phyloP scores from a whole-genome alignment of 768 basidiomycete species.

The Amanita rubescens region DNA sequence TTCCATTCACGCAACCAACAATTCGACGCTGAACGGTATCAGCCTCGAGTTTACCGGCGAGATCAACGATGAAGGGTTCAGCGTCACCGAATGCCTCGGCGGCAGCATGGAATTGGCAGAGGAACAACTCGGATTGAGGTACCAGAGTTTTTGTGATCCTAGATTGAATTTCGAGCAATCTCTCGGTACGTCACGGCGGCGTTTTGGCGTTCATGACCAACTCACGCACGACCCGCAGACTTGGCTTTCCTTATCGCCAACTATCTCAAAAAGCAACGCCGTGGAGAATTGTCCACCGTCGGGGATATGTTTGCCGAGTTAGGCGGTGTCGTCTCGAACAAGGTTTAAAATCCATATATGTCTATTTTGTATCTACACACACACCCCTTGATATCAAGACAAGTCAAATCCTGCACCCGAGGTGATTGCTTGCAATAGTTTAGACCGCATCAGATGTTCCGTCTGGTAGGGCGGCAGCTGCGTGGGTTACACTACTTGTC shows the following conservation, averaged over 20 bases:
- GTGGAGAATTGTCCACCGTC: constrained; percentile 23
- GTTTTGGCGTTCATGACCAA: too few relatives aligned
- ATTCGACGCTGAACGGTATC: constrained; percentile 76
- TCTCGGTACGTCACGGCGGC: too few relatives aligned
- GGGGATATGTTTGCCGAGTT: constrained; percentile 32
- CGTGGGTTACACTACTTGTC: background rate
- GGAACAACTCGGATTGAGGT: constrained; percentile 83
- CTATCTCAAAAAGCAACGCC: constrained; percentile 64
- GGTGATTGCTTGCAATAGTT: constrained; percentile 80
- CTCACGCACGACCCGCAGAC: too few relatives aligned
- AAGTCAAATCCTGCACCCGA: constrained; percentile 91
- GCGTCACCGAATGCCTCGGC: constrained; percentile 94
- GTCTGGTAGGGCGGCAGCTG: constrained; percentile 67
- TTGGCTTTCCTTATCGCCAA: constrained; percentile 84
- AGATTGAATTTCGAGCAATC: constrained; percentile 91
- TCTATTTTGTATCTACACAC: background rate
- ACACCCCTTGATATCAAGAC: background rate
- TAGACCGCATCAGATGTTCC: constrained; percentile 58
- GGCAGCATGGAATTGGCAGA: constrained; percentile 94
- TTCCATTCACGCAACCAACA: constrained; percentile 64
- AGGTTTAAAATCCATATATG: background rate
- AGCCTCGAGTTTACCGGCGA: constrained; percentile 93
- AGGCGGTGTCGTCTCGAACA: constrained; percentile 11
- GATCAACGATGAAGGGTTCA: constrained; percentile 82
- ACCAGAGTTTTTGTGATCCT: constrained; percentile 95